phyloP scores from a whole-genome alignment of 2,329 filamentous ascomycete species.

The Balansia obtecta region DNA sequence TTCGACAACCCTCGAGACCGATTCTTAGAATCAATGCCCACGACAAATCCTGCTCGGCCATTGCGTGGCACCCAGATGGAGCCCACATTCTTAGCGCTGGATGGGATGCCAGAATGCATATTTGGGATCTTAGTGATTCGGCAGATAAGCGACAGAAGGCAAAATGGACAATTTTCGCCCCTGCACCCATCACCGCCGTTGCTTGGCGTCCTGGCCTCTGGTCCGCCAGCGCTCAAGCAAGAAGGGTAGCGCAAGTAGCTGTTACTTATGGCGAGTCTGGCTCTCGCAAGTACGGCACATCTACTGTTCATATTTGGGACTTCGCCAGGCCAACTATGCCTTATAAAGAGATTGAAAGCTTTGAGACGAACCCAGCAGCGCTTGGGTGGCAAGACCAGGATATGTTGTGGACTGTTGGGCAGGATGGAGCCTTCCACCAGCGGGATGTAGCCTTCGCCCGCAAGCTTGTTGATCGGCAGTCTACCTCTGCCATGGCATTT shows the following conservation, averaged over 20 bases:
- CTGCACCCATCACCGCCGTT: conserved; percentile 45
- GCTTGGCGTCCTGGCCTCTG: conserved; percentile 53
- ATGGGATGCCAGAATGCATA: conserved; percentile 46
- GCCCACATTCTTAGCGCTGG: conserved; percentile 53
- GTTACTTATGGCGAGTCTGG: conserved; percentile 48
- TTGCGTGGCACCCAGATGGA: conserved; percentile 58
- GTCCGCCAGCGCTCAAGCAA: conserved; percentile 50
- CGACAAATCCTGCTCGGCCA: conserved; percentile 44
- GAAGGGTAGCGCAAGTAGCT: conserved; percentile 48
- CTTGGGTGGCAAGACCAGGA: conserved; percentile 54
- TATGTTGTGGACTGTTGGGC: conserved; percentile 52
- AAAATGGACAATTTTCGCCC: conserved; percentile 47
- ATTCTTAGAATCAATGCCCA: conserved; percentile 49
- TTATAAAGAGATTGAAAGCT: conserved; percentile 52
- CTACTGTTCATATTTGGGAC: conserved; percentile 54
- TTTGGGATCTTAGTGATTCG: conserved; percentile 50
- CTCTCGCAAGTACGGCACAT: conserved; percentile 40
- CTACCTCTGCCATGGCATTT: conserved; percentile 48
- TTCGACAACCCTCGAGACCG: conserved; percentile 40
- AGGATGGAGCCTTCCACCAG: conserved; percentile 49
- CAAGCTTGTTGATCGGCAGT: conserved; percentile 48
- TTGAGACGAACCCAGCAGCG: conserved; percentile 42
- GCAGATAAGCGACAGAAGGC: conserved; percentile 54
- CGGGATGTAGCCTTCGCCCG: conserved; percentile 53
- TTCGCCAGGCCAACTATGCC: conserved; percentile 54